Percentiles rank a stretch among this genome's conserved stretches.
Conservation (phyloP, 179 eudicot genomes). For the Spergularia azorica region DNA sequence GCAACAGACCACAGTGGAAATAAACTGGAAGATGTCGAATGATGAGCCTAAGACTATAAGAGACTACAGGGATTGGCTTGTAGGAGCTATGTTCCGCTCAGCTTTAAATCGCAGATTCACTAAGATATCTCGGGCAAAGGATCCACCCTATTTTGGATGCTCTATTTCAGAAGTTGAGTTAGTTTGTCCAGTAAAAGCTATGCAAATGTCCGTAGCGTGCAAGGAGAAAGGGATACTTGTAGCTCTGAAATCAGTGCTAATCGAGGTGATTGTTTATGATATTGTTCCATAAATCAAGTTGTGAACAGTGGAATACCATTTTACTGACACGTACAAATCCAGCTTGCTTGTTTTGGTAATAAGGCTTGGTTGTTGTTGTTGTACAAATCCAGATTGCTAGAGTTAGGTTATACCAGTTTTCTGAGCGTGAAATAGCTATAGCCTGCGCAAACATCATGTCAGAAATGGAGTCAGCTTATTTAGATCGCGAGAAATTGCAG, state of each 20-base stretch:
- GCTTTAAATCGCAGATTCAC: slow-evolving; percentile 81
- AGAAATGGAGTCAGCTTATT: slow-evolving; percentile 77
- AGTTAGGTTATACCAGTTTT: slow-evolving; percentile 64
- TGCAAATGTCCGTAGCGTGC: slow-evolving; percentile 72
- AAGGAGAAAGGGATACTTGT: slow-evolving; percentile 65
- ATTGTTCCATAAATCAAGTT: slow-evolving; percentile 4
- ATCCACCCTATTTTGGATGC: slow-evolving; percentile 79
- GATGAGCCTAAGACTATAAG: slow-evolving; percentile 60
- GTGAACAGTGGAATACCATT: slow-evolving; percentile 1
- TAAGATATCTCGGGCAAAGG: slow-evolving; percentile 67
- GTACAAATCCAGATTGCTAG: slow-evolving; percentile 59
- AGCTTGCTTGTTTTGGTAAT: too few relatives aligned
- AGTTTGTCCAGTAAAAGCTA: slow-evolving; percentile 70
- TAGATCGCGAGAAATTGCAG: slow-evolving; percentile 80
- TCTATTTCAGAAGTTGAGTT: slow-evolving; percentile 61
- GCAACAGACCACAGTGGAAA: slow-evolving; percentile 70
- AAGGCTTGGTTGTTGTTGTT: too few relatives aligned
- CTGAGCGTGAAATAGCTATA: slow-evolving; percentile 71
- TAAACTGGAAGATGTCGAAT: slow-evolving; percentile 75
- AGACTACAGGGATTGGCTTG: slow-evolving; percentile 69
- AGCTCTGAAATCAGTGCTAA: slow-evolving; percentile 67
- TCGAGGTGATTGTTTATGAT: slow-evolving; percentile 49
- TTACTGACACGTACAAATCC: slow-evolving; percentile 32
- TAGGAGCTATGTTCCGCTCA: slow-evolving; percentile 64
- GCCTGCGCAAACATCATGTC: slow-evolving; percentile 66